These are phyloP conservation scores for Neolentinus lepideus DNA, from an alignment of 1,284 basidiomycete species.

Conservation along the genomic window DNA sequence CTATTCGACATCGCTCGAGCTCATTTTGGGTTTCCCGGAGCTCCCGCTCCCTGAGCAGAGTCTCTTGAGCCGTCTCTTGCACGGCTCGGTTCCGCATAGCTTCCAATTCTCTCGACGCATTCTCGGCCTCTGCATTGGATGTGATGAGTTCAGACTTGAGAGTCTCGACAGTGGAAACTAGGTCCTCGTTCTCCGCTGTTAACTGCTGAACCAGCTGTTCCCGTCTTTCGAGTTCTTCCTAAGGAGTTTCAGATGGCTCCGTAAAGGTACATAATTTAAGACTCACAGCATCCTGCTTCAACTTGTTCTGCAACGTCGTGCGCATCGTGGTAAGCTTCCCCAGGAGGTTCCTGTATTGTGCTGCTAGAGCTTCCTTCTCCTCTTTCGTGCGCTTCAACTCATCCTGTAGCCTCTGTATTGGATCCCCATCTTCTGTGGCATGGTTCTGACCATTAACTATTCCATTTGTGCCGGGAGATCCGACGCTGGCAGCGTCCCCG, in stretches of 20 bases:
- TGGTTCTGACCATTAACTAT: not conserved
- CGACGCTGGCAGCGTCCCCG: not conserved
- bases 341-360: conserved; percentile 83
- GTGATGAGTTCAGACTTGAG: conserved; percentile 73
- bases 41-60: conserved; percentile 69
- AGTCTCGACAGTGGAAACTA: conserved; percentile 63
- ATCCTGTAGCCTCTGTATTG: conserved; percentile 44
- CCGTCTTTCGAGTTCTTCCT: conserved; percentile 94
- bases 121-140: conserved; percentile 68
- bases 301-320: conserved; percentile 87
- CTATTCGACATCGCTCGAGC: conserved; percentile 77
- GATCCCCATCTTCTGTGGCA: conserved; percentile 24
- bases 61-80: conserved; percentile 65
- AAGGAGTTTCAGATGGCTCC: conserved; percentile 20
- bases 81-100: conserved; percentile 52
- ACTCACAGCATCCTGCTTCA: conserved; percentile 94
- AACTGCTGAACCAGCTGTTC: conserved; percentile 77
- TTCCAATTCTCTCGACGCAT: conserved; percentile 63
- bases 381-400: conserved; percentile 56
- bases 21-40: conserved; percentile 76
- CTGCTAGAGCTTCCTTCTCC: conserved; percentile 81
- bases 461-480: not conserved
- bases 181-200: conserved; percentile 68
- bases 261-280: conserved; percentile 5
- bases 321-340: conserved; percentile 92